Conservation (phyloP, 179 eudicot species). For the Kewa caespitosa region DNA sequence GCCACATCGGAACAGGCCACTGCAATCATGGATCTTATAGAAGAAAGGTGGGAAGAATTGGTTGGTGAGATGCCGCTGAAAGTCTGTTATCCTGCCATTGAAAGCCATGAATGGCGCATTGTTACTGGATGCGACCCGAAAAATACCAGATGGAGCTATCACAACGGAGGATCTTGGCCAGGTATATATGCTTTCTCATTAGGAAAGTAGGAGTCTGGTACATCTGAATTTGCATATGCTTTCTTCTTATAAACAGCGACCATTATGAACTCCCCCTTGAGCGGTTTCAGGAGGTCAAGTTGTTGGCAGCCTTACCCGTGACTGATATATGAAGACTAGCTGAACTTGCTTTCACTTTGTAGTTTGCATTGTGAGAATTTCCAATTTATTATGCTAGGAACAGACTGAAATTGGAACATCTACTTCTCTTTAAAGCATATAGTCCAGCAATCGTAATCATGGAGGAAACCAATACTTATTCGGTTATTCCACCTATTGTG, state of each 20-base stretch:
- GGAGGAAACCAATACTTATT: no score
- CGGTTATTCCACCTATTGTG: no score
- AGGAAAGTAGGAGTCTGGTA: background rate
- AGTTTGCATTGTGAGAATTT: background rate
- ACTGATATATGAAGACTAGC: background rate
- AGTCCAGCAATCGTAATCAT: no score
- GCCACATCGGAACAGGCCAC: slow-evolving; percentile 73
- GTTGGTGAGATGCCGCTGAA: slow-evolving; percentile 91
- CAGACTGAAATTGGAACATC: no score
- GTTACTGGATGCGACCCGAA: slow-evolving; percentile 88
- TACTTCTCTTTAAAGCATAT: no score
- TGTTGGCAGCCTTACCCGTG: background rate
- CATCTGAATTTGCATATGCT: background rate
- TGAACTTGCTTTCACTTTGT: no score
- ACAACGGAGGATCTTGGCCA: slow-evolving; percentile 97
- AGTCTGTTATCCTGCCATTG: slow-evolving; percentile 75
- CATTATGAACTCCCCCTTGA: no score
- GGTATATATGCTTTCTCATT: slow-evolving; percentile 43
- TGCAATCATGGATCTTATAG: slow-evolving; percentile 89
- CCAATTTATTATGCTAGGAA: no score
- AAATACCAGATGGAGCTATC: slow-evolving; percentile 94
- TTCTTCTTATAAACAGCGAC: background rate
- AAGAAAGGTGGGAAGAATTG: slow-evolving; percentile 79
- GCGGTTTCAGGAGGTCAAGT: background rate
- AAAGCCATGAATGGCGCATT: slow-evolving; percentile 84